Base-by-base conservation (phyloP, 164 flowering plant genomes). In the Taxillus chinensis region DNA sequence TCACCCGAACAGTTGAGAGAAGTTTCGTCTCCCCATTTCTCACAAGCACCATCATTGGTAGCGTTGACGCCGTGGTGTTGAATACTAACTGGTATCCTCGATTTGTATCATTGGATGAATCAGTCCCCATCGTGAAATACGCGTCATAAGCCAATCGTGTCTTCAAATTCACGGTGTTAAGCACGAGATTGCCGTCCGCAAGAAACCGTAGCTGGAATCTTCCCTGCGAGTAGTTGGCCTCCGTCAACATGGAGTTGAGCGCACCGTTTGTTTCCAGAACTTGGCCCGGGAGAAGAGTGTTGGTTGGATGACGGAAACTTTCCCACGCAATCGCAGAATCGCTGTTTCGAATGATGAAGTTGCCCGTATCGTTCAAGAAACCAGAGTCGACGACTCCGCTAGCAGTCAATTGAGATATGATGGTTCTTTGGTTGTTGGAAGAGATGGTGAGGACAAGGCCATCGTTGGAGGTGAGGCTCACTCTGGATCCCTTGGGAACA, bases 221-320 rank as follows among this genome's bases (percentile, higher is more conserved):
- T 45, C 86, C 86, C n/a, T 5, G 8, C 0, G 81, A 65, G 65
- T 46, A 75, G 41, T 75, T 77, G 0, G 54, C 63, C 50, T 67
- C 68, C 3, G 71, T 50, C 2, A 2, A 37, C 1, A 67, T 61
- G 54, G 80, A 74, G 27, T 56, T 7, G 0, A 82, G 45, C 2
- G 5, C 2, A 2, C 55, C 52, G 0, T 63, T 63, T 7, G 7
- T 12, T 2, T 61, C 60, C 56, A 82, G 2, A 3, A 13, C 46
- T 57, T 79, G 83, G 2, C 68, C 14, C 16, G 83, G 83, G 45
- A 82, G 50, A 12, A 79, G 1, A 1, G 86, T 82, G 49, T 82
- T 82, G 0, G 73, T 67, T 0, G 86, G 80, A 16, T 69, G 0
- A 0, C 39, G 37, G 57, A 79, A 82, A 55, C 75, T 79, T 61